Percentiles rank a stretch among this genome's conserved stretches.
Conservation (phyloP, 1,139 yeast species). For the Candida neerlandica region DNA sequence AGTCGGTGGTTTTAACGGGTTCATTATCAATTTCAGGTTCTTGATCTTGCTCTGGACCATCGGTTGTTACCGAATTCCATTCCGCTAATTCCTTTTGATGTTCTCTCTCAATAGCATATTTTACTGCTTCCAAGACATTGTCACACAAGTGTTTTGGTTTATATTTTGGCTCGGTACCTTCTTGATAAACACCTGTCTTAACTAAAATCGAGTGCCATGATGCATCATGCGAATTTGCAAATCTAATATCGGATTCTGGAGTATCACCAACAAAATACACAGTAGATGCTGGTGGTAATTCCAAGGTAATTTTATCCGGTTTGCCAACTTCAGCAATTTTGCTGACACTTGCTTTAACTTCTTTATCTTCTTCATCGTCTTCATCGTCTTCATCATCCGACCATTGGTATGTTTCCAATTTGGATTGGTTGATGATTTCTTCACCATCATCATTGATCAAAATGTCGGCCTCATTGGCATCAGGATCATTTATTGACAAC, state of each 20-base stretch:
- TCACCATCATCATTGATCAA: conserved; percentile 52
- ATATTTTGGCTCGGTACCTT: conserved; percentile 75
- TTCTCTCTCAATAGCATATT: conserved; percentile 81
- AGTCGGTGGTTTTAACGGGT: conserved; percentile 6
- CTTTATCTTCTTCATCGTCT: conserved; percentile 19
- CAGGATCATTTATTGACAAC: conserved; percentile 47
- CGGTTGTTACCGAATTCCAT: conserved; percentile 48
- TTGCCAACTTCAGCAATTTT: conserved; percentile 35
- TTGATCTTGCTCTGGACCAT: conserved; percentile 36
- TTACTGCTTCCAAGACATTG: conserved; percentile 78
- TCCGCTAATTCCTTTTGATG: conserved; percentile 69
- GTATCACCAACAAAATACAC: conserved; percentile 91
- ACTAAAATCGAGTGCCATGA: conserved; percentile 85
- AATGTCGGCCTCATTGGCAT: conserved; percentile 50
- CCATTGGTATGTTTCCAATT: conserved; percentile 40
- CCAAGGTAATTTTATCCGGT: conserved; percentile 47
- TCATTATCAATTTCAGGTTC: conserved; percentile 31
- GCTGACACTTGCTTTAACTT: conserved; percentile 22
- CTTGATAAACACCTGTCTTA: conserved; percentile 85
- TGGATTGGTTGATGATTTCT: conserved; percentile 48
- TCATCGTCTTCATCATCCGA: conserved; percentile 36
- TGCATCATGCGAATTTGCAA: conserved; percentile 82
- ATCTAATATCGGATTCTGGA: conserved; percentile 87
- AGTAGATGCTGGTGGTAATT: conserved; percentile 80
- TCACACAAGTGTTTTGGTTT: conserved; percentile 73